Base-by-base conservation (phyloP, 495 filamentous ascomycete genomes). In the Daldinia grandis region DNA sequence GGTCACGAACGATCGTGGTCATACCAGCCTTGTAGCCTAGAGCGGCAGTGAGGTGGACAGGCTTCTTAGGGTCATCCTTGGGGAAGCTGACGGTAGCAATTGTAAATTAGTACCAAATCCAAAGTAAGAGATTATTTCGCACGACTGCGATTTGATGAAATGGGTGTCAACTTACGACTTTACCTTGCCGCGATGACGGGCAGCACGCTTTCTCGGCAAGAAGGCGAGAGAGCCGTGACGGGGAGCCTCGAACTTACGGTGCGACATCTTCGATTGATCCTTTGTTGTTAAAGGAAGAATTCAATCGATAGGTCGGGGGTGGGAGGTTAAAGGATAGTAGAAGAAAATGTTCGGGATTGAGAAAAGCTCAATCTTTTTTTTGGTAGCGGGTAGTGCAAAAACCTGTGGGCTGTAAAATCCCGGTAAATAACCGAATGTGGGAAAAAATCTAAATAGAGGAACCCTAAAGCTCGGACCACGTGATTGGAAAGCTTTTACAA, bases 21-120 rank as follows among this genome's bases (percentile, higher is more conserved):
- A 99, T 99, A 86, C 96, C 96, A 80, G 96, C 96, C 92, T 99
- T 99, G 91, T 99, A 99, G 81, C 96, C 96, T 89, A 99, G 94
- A 79, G 92, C 87, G 82, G 96, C 96, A 69, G 96, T 99, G 76
- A 99, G 88, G 87, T 99, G 96, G 83, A 98, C 94, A 77, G 94
- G 92, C 88, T 98, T 95, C 90, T 98, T 98, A 74, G 94, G 85
- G 88, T 99, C 94, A 92, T 99, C 96, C 88, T 98, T 98, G 80
- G 96, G 96, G 91, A 99, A 99, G 86, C 93, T 74, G 19, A 28
- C 17, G 2, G 28, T 4, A 49, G 58, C 33, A 40, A 60, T 62
- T 55, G 49, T 17, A 54, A 7, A 59, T 70, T 55, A 71, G 62
- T 47, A 68, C 60, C 49, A n/a, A 50, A 67, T 55, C 55, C 28